A percentile compares a stretch with the other conserved stretches of the same genome.
These are phyloP conservation scores for Aspergillus mulundensis DNA, from an alignment of 495 filamentous ascomycete genomes.

Conservation along the genomic window DNA sequence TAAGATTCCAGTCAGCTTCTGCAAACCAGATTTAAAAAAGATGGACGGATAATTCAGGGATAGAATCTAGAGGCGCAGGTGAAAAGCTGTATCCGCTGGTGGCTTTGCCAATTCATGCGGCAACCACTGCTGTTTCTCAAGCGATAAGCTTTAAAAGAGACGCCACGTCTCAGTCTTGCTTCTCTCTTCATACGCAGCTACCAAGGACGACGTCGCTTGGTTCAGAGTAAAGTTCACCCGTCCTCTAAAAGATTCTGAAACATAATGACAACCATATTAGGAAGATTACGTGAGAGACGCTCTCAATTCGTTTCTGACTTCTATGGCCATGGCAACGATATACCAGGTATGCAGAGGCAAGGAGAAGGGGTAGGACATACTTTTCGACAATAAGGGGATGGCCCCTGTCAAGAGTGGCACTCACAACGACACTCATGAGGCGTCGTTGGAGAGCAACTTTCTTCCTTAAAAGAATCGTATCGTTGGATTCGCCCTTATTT, in stretches of 20 bases:
- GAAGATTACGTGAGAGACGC: conserved; percentile 32
- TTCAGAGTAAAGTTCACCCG: conserved; percentile 18
- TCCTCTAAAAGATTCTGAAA: conserved; percentile 29
- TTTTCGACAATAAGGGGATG: conserved; percentile 63
- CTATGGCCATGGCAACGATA: conserved; percentile 30
- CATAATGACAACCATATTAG: conserved; percentile 25
- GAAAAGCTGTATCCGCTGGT: conserved; percentile 4
- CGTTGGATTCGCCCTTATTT: conserved; percentile 43
- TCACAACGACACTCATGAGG: conserved; percentile 57
- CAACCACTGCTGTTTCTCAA: background rate
- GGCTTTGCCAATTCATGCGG: background rate
- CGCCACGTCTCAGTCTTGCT: conserved; percentile 19
- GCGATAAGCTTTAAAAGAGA: background rate
- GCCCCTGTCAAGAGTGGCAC: conserved; percentile 54
- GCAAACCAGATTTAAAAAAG: background rate
- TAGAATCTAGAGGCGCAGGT: background rate
- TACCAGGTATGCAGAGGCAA: conserved; percentile 17
- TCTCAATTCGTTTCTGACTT: conserved; percentile 34
- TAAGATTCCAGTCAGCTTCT: conserved; percentile 32
- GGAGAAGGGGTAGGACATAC: conserved; percentile 42
- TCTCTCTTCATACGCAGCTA: conserved; percentile 23
- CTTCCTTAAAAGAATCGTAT: conserved; percentile 36
- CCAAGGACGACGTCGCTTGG: conserved; percentile 5
- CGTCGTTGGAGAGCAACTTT: conserved; percentile 55
- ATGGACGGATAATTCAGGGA: background rate